Evolutionary conservation across 208 protist species (phyloP).

Genomic region (Acanthamoeba castellanii): DNA sequence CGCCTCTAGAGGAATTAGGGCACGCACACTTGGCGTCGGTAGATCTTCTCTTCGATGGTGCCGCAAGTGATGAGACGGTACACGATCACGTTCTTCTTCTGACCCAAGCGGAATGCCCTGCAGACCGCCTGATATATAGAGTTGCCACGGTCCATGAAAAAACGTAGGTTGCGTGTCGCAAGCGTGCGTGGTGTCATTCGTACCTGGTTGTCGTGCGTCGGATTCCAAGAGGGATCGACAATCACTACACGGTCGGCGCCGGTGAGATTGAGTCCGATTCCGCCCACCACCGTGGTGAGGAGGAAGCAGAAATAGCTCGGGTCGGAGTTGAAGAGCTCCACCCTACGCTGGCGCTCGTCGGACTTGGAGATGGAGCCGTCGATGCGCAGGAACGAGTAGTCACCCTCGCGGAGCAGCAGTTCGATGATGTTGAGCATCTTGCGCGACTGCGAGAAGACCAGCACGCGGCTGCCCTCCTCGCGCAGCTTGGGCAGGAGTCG

Average conservation of each 20-base stretch:
- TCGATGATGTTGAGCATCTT: conserved; percentile 85
- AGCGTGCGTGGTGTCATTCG: neutral
- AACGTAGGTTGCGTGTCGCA: neutral
- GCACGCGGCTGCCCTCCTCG: conserved; percentile 80
- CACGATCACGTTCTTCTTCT: conserved; percentile 85
- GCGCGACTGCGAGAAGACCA: conserved; percentile 83
- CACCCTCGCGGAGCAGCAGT: conserved; percentile 61
- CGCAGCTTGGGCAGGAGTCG: conserved; percentile 77
- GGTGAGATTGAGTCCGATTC: conserved; percentile 84
- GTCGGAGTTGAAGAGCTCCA: conserved; percentile 81
- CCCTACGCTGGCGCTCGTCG: conserved; percentile 76
- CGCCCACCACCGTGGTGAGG: conserved; percentile 85
- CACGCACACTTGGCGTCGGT: conserved; percentile 83
- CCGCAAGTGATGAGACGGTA: conserved; percentile 85
- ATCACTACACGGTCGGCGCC: conserved; percentile 84
- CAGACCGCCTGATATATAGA: conserved; percentile 39
- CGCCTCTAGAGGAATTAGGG: too few relatives aligned
- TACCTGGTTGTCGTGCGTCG: conserved; percentile 83
- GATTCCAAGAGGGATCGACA: conserved; percentile 85
- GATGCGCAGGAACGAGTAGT: conserved; percentile 77
- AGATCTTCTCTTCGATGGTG: conserved; percentile 87
- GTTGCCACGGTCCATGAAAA: neutral
- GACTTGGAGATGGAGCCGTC: conserved; percentile 81
- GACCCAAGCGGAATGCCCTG: conserved; percentile 84
- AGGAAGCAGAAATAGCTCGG: conserved; percentile 80